Conservation (phyloP, 2,329 filamentous ascomycete species). For the Pseudofabraea citricarpa region DNA sequence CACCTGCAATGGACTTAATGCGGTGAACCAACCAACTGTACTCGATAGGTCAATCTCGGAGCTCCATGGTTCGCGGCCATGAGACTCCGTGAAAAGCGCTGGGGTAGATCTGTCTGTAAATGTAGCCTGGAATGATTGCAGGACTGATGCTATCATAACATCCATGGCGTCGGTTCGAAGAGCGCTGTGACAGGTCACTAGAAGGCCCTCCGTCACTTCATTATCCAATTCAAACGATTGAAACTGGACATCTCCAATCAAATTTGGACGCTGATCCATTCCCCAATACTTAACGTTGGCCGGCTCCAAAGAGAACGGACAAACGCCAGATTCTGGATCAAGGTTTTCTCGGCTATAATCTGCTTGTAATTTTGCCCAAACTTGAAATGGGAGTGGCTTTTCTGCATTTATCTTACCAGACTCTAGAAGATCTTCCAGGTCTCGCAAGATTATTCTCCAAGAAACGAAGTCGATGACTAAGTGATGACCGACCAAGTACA, state of each 20-base stretch:
- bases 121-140: constrained; percentile 28
- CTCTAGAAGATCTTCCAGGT: constrained; percentile 27
- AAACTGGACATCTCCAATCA: constrained; percentile 28
- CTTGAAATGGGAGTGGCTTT: constrained; percentile 30
- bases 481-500: constrained; percentile 20
- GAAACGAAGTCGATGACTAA: constrained; percentile 31
- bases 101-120: constrained; percentile 33
- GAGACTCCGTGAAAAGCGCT: constrained; percentile 35
- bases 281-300: constrained; percentile 32
- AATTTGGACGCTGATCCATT: constrained; percentile 27
- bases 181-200: constrained; percentile 23
- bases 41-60: constrained; percentile 30
- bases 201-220: constrained; percentile 22
- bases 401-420: background rate
- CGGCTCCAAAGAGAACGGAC: constrained; percentile 20
- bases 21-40: constrained; percentile 43
- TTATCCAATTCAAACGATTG: constrained; percentile 34
- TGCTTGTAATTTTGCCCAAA: constrained; percentile 29
- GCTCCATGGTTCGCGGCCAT: constrained; percentile 35
- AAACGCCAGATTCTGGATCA: constrained; percentile 22
- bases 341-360: constrained; percentile 22
- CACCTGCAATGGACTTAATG: constrained; percentile 31
- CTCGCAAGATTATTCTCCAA: constrained; percentile 32
- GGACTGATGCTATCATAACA: constrained; percentile 30
- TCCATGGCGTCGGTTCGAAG: constrained; percentile 34